Percentiles rank a stretch among this genome's conserved stretches.
Conservation (phyloP, 108 stramenopile genomes). For the Asterionellopsis glacialis region DNA sequence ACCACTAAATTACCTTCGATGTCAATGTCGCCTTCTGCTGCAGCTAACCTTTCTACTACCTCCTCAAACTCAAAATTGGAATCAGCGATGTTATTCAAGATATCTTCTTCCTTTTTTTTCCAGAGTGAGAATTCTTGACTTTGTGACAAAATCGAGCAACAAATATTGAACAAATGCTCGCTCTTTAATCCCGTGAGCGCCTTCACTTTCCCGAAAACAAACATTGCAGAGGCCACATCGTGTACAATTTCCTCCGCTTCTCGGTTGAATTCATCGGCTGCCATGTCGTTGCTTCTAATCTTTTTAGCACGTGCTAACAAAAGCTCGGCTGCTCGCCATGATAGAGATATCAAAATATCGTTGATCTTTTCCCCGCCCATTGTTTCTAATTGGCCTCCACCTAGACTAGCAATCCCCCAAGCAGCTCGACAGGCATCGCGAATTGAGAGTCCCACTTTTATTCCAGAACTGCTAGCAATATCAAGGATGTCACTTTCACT, state of each 20-base stretch:
- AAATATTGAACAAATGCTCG: constrained; percentile 36
- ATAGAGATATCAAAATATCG: constrained; percentile 37
- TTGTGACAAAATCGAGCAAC: constrained; percentile 48
- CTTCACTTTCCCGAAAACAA: constrained; percentile 48
- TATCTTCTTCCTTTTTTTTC: constrained; percentile 23
- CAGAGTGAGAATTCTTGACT: constrained; percentile 23
- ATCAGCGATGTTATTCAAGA: not conserved
- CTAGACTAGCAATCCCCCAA: constrained; percentile 45
- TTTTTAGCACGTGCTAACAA: constrained; percentile 34
- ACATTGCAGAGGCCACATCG: constrained; percentile 45
- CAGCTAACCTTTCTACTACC: not conserved
- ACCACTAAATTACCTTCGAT: constrained; percentile 24
- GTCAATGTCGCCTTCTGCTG: constrained; percentile 2
- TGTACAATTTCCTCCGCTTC: constrained; percentile 39
- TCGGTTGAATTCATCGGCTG: constrained; percentile 29
- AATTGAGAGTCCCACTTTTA: constrained; percentile 34
- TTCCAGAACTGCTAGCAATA: not conserved
- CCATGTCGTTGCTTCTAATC: constrained; percentile 24
- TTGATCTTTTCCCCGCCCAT: constrained; percentile 33
- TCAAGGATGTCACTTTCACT: constrained; percentile 21
- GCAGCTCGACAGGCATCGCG: constrained; percentile 54
- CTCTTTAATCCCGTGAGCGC: constrained; percentile 36
- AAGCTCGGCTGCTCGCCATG: constrained; percentile 36
- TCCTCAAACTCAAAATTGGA: not conserved
- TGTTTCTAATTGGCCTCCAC: constrained; percentile 19